Percentiles rank a stretch among this genome's conserved stretches.
Evolutionary conservation across 768 basidiomycete genomes (phyloP).

Genomic region (Pluteus cervinus): DNA sequence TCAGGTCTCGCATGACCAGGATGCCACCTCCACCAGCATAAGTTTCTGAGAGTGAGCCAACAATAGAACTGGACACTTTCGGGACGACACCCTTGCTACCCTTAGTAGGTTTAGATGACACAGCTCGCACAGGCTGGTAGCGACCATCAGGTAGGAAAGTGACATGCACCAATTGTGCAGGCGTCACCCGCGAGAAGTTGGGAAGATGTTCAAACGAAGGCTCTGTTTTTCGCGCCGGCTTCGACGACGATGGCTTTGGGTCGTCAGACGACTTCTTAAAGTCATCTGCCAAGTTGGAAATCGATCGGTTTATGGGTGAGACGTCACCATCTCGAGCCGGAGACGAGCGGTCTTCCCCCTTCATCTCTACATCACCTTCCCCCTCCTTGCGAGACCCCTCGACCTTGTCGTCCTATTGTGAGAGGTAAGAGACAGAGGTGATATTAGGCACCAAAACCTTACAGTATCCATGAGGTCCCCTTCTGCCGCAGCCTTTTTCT

Average conservation of each 20-base stretch:
- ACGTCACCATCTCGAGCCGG: conserved; percentile 48
- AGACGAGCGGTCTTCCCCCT: conserved; percentile 48
- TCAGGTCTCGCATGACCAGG: conserved; percentile 71
- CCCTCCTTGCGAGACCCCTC: no score
- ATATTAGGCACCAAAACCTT: conserved; percentile 36
- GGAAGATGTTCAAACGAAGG: conserved; percentile 66
- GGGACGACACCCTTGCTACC: conserved; percentile 19
- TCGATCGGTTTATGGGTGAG: conserved; percentile 49
- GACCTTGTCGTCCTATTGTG: conserved; percentile 29
- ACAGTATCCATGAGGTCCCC: conserved; percentile 81
- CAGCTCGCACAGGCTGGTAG: conserved; percentile 85
- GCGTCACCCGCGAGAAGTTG: conserved; percentile 92
- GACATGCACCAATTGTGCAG: conserved; percentile 81
- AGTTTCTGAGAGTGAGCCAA: conserved; percentile 43
- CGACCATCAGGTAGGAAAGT: conserved; percentile 74
- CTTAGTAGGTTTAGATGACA: conserved; percentile 46
- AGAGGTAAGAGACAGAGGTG: no score
- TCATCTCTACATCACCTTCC: conserved; percentile 74
- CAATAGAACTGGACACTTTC: conserved; percentile 19
- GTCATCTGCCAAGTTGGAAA: conserved; percentile 42
- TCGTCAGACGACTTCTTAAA: conserved; percentile 22
- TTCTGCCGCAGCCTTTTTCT: conserved; percentile 83
- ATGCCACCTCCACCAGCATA: conserved; percentile 85
- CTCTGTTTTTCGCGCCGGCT: conserved; percentile 62
- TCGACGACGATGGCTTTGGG: conserved; percentile 23